phyloP scores from a whole-genome alignment of 108 stramenopile genomes.

The Fragilaria radians region DNA sequence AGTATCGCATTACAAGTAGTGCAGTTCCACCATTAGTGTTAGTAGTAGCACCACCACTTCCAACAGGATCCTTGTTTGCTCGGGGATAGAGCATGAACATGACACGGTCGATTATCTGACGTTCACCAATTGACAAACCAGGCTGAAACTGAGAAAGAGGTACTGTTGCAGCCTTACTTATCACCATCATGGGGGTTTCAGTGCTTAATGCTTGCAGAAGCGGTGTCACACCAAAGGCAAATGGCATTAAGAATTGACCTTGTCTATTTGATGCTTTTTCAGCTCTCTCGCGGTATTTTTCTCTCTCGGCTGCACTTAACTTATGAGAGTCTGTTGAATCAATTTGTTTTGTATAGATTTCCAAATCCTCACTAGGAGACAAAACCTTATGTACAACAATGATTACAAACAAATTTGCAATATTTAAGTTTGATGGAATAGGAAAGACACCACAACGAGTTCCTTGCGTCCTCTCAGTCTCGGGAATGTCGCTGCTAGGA shows the following conservation, averaged over 20 bases:
- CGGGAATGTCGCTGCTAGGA: slow-evolving; percentile 7
- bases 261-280: slow-evolving; percentile 43
- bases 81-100: slow-evolving; percentile 76
- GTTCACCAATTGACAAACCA: slow-evolving; percentile 44
- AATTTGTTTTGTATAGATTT: slow-evolving; percentile 40
- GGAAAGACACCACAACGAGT: slow-evolving; percentile 85
- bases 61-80: not conserved
- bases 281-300: slow-evolving; percentile 55
- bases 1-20: slow-evolving; percentile 82
- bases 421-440: slow-evolving; percentile 59
- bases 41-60: not conserved
- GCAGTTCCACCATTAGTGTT: slow-evolving; percentile 73
- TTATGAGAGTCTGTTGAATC: slow-evolving; percentile 17
- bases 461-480: slow-evolving; percentile 15
- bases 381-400: slow-evolving; percentile 76
- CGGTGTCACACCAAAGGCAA: slow-evolving; percentile 85
- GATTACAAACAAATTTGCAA: slow-evolving; percentile 75
- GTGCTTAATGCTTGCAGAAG: slow-evolving; percentile 74
- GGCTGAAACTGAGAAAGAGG: slow-evolving; percentile 70
- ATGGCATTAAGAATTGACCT: slow-evolving; percentile 66
- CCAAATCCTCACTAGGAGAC: slow-evolving; percentile 50
- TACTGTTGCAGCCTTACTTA: slow-evolving; percentile 77
- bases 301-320: slow-evolving; percentile 31
- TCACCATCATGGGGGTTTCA: slow-evolving; percentile 55
- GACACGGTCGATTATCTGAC: slow-evolving; percentile 79